Conservation (phyloP, 192 early-diverging fungal genomes). For the Oehlia diaphana region DNA sequence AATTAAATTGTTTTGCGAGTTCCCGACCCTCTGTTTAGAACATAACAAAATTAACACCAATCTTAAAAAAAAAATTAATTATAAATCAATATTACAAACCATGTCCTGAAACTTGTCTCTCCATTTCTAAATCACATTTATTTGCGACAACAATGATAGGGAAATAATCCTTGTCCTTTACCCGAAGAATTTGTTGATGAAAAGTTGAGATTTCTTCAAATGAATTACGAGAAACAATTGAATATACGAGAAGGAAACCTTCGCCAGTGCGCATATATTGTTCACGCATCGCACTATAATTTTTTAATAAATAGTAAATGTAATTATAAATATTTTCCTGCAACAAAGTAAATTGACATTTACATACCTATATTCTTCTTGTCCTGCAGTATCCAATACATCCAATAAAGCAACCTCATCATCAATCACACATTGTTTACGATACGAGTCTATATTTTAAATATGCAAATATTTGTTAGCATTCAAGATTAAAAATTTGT, state of each 20-base stretch:
- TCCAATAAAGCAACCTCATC: constrained; percentile 85
- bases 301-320: constrained; percentile 10
- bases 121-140: constrained; percentile 84
- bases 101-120: constrained; percentile 78
- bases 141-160: constrained; percentile 93
- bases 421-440: constrained; percentile 93
- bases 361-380: constrained; percentile 86
- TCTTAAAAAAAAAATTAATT: background rate
- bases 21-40: constrained; percentile 70
- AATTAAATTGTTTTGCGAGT: constrained; percentile 73
- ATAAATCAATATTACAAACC: constrained; percentile 35
- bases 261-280: constrained; percentile 97
- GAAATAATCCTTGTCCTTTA: constrained; percentile 92
- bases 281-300: constrained; percentile 79
- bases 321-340: constrained; percentile 17
- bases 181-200: constrained; percentile 89
- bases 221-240: constrained; percentile 86
- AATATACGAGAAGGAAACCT: constrained; percentile 92
- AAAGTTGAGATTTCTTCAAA: constrained; percentile 92
- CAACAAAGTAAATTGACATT: background rate
- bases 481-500: background rate
- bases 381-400: constrained; percentile 94
- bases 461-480: background rate
- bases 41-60: background rate
- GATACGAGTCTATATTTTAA: constrained; percentile 78